Conservation (phyloP, 257 asterid species). For the Ehretia macrophylla region DNA sequence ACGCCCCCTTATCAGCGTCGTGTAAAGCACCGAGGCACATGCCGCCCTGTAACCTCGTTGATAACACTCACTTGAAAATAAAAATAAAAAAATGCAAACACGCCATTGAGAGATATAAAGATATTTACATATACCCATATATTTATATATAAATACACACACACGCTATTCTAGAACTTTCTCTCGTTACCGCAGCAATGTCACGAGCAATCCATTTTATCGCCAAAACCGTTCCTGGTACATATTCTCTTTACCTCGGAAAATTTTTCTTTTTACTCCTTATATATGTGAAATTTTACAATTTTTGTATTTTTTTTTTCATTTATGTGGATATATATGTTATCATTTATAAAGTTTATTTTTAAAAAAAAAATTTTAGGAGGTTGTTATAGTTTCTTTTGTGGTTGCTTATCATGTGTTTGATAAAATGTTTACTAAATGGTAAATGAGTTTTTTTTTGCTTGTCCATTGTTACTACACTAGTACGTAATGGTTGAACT, state of each 20-base stretch:
- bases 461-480: too few relatives aligned
- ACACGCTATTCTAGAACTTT: not conserved
- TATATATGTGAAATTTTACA: not conserved
- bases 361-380: too few relatives aligned
- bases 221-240: conserved; percentile 14
- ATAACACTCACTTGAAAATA: not conserved
- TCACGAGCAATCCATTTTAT: conserved; percentile 5
- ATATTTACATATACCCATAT: too few relatives aligned
- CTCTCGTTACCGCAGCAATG: conserved; percentile 1
- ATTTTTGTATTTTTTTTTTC: not conserved
- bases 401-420: not conserved
- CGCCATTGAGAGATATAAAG: not conserved
- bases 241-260: not conserved
- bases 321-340: not conserved
- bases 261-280: not conserved
- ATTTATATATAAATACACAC: too few relatives aligned
- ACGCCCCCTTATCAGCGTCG: not conserved
- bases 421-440: conserved; percentile 10
- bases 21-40: not conserved
- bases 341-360: too few relatives aligned
- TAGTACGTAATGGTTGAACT: too few relatives aligned
- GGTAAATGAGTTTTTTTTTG: too few relatives aligned
- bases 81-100: not conserved
- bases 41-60: not conserved
- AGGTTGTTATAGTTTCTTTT: not conserved